Evolutionary conservation across 2,329 filamentous ascomycete species (phyloP).

Genomic region (Aphanocladium album): DNA sequence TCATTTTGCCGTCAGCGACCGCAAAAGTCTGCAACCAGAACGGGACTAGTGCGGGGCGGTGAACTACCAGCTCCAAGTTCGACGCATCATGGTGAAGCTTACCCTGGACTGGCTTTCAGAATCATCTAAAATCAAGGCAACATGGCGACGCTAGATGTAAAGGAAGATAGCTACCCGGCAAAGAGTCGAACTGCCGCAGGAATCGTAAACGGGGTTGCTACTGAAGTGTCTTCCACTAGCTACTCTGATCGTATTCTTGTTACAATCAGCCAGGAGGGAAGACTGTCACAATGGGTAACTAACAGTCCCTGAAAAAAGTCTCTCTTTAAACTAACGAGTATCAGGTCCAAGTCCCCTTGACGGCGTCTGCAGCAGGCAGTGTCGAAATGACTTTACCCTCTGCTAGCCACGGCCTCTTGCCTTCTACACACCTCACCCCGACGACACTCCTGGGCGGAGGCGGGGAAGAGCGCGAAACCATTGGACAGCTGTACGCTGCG

Average conservation of each 20-base stretch:
- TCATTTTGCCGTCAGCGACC: constrained; percentile 33
- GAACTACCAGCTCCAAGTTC: constrained; percentile 4
- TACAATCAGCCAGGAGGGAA: constrained; percentile 80
- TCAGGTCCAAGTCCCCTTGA: constrained; percentile 73
- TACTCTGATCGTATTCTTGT: constrained; percentile 91
- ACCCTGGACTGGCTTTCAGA: background rate
- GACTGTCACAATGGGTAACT: constrained; percentile 84
- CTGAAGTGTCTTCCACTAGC: constrained; percentile 65
- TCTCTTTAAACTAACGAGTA: background rate
- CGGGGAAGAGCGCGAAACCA: constrained; percentile 68
- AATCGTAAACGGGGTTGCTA: constrained; percentile 61
- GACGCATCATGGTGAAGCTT: constrained; percentile 16
- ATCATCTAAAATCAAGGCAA: background rate
- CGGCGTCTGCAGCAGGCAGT: constrained; percentile 58
- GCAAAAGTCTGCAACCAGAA: constrained; percentile 26
- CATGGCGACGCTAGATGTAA: constrained; percentile 40
- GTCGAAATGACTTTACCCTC: constrained; percentile 56
- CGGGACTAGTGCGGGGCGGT: constrained; percentile 32
- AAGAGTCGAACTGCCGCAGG: constrained; percentile 55
- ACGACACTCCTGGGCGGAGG: constrained; percentile 84
- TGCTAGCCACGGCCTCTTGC: constrained; percentile 51
- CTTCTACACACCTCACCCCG: constrained; percentile 76
- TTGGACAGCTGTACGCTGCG: constrained; percentile 83
- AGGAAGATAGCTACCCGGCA: constrained; percentile 62
- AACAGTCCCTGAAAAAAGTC: constrained; percentile 13